Percentiles rank a stretch among this genome's conserved stretches.
phyloP scores from a whole-genome alignment of 2,329 filamentous ascomycete genomes.

The Alternaria sp. region DNA sequence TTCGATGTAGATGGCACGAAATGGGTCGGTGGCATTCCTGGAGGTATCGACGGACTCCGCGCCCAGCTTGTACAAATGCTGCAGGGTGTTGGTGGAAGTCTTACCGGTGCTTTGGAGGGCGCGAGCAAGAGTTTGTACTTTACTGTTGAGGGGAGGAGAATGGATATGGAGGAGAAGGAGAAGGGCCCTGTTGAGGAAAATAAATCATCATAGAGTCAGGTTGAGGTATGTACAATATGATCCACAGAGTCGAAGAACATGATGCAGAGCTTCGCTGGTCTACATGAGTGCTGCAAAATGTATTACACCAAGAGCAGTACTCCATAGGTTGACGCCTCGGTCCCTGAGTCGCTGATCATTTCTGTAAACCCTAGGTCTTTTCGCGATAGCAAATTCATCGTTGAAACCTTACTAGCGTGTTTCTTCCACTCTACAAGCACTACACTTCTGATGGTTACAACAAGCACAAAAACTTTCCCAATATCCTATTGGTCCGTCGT shows the following conservation, averaged over 20 bases:
- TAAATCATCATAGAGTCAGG: conserved; percentile 16
- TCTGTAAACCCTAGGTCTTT: too few relatives aligned
- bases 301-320: too few relatives aligned
- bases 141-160: conserved; percentile 81
- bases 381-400: too few relatives aligned
- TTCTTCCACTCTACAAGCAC: too few relatives aligned
- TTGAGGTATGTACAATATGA: background rate
- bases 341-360: background rate
- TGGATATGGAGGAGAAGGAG: conserved; percentile 77
- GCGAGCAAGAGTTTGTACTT: conserved; percentile 83
- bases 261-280: background rate
- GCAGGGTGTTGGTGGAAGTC: conserved; percentile 76
- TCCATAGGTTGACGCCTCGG: too few relatives aligned
- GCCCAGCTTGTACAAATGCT: conserved; percentile 82
- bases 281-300: background rate
- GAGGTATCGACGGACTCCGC: conserved; percentile 79
- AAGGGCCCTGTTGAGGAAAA: conserved; percentile 36
- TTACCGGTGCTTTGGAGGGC: conserved; percentile 81
- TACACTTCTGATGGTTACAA: too few relatives aligned
- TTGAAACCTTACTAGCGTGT: too few relatives aligned
- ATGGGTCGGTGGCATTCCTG: conserved; percentile 78
- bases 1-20: conserved; percentile 76
- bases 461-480: too few relatives aligned
- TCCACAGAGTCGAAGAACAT: background rate
- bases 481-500: too few relatives aligned